phyloP scores from a whole-genome alignment of 2,329 filamentous ascomycete genomes.

The Pseudogymnoascus sp. region DNA sequence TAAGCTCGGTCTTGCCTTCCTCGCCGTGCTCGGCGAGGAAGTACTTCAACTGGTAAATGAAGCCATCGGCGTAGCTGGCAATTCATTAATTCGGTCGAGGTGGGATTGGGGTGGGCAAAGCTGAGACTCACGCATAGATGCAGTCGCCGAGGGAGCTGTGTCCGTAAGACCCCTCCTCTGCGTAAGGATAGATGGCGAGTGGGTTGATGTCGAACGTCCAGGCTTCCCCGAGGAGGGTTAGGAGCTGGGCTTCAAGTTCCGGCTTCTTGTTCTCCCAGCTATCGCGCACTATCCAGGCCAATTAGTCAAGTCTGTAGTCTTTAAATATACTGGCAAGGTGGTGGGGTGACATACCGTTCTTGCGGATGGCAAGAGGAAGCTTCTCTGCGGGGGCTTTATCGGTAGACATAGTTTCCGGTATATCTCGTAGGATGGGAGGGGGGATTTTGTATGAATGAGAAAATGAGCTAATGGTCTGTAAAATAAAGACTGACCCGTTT shows the following conservation, averaged over 20 bases:
- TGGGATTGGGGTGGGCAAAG: neutral
- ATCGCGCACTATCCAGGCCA: constrained; percentile 40
- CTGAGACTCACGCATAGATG: constrained; percentile 35
- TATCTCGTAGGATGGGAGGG: neutral
- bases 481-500: neutral
- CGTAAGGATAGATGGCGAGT: constrained; percentile 41
- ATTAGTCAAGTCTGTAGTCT: constrained; percentile 1
- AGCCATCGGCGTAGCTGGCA: constrained; percentile 39
- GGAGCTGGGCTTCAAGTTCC: constrained; percentile 38
- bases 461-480: neutral
- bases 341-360: constrained; percentile 37
- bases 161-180: constrained; percentile 27
- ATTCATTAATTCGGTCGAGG: neutral
- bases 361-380: constrained; percentile 44
- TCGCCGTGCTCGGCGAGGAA: constrained; percentile 33
- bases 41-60: constrained; percentile 34
- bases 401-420: constrained; percentile 13
- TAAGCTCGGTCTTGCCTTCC: constrained; percentile 39
- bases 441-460: neutral
- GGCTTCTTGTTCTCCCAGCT: constrained; percentile 42
- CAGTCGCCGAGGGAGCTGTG: constrained; percentile 37
- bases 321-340: neutral
- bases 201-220: constrained; percentile 46
- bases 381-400: constrained; percentile 39
- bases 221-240: constrained; percentile 36